Base-by-base conservation (phyloP, 1,284 basidiomycete species). In the Tilletia setariae region DNA sequence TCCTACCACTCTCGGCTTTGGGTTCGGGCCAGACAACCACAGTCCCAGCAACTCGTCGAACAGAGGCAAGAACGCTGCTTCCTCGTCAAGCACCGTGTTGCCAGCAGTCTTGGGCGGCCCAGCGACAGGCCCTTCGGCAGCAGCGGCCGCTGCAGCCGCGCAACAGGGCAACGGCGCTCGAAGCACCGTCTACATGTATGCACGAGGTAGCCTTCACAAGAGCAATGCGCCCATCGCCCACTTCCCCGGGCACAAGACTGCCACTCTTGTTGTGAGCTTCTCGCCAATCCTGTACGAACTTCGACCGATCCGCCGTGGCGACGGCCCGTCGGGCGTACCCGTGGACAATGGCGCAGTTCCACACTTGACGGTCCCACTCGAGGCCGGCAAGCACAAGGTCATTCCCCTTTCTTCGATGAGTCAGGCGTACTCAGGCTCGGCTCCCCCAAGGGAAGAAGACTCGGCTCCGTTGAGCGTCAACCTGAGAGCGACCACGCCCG, bases 201-300 rank as follows among this genome's bases (percentile, higher is more conserved):
- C 93, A 2, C 88, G 95, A 42, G 92, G 91, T 23, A 97, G 95
- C 83, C 91, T 98, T 13, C 61, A 68, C 4, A 70, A 70, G 3
- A 73, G 75, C 1, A 87, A 91, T 61, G 89, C 91, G 0, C 95
- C 96, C 0, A 89, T 98, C 67, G 95, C 94, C 1, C 93, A 94
- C 79, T 86, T 98, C 2, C 94, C 96, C 0, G 96, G 96, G 0
- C 93, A 98, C 85, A 94, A 94, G 85, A 95, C 95, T 71, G 90
- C 94, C 0, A 93, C 91, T 74, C 89, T 98, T 1, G 94, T 92
- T 0, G 93, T 98, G 61, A 87, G 90, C 64, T 98, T 98, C 84
- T 95, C 91, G 43, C 95, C 95, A 0, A 87, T 98, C 35, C 84
- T 98, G 43, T 98, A 95, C 79, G 92, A 95, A 77, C 85, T 98